Evolutionary conservation across 148 eudicot genomes (phyloP).

Genomic region (Limonium bicolor): DNA sequence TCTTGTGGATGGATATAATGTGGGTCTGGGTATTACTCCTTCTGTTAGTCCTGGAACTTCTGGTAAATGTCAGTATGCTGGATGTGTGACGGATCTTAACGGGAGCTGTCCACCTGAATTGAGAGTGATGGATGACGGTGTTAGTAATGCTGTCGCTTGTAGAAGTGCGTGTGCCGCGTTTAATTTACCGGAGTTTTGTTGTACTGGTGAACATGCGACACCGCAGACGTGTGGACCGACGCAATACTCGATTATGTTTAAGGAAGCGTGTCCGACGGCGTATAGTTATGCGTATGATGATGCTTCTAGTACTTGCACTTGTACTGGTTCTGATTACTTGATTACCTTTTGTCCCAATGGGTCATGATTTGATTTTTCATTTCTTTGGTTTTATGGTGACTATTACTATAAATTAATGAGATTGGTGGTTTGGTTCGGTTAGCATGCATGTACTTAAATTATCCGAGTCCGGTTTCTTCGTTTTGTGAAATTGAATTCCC

Average conservation of each 20-base stretch:
- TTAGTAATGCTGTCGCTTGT: slow-evolving; percentile 60
- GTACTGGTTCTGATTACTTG: slow-evolving; percentile 62
- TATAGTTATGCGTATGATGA: slow-evolving; percentile 97
- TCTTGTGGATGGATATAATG: slow-evolving; percentile 88
- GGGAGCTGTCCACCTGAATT: slow-evolving; percentile 79
- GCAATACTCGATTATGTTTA: slow-evolving; percentile 83
- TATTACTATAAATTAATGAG: too few relatives aligned
- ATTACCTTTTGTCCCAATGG: slow-evolving; percentile 88
- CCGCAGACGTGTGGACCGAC: slow-evolving; percentile 93
- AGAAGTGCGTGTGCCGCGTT: slow-evolving; percentile 92
- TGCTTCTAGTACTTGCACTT: slow-evolving; percentile 90
- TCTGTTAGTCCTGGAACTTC: slow-evolving; percentile 32
- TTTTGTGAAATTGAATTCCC: too few relatives aligned
- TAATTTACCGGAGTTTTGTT: slow-evolving; percentile 80
- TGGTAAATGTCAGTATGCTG: slow-evolving; percentile 64
- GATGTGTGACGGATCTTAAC: slow-evolving; percentile 83
- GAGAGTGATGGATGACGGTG: slow-evolving; percentile 31
- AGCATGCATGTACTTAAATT: too few relatives aligned
- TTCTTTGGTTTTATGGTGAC: too few relatives aligned
- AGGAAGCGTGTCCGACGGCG: slow-evolving; percentile 83
- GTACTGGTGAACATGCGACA: slow-evolving; percentile 62
- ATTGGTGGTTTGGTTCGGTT: too few relatives aligned
- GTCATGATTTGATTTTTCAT: too few relatives aligned
- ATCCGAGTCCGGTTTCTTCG: too few relatives aligned
- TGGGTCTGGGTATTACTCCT: slow-evolving; percentile 61